Base-by-base conservation (phyloP, 169 alveolate species). In the Plasmodium reichenowi region DNA sequence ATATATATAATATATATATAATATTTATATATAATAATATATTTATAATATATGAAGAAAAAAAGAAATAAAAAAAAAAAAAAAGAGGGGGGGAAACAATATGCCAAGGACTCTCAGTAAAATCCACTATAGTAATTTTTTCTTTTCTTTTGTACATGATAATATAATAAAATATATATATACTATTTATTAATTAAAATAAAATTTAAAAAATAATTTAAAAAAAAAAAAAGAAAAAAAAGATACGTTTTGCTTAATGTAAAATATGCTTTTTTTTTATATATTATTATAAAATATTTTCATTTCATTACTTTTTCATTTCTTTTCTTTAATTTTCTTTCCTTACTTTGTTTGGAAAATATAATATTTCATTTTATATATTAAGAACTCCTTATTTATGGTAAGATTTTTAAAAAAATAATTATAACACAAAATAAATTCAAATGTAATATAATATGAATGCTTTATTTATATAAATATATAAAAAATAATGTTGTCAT, bases 311-410 rank as follows among this genome's bases (percentile, higher is more conserved):
- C 12, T 26, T 47, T 70, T 20, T 0, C 17, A 22, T 22, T 24
- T 24, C 26, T 24, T 24, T 24, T 24, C 26, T 24, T 24, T 64
- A 1, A 20, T 26, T 60, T 15, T 60, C 26, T 70, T 52, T 22
- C 12, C 52, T 47, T 70, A 22, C 2, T 20, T 48, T 22, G 13
- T 3, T 48, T 48, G 45, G 17, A 22, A 43, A 52, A 48, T 48
- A 70, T 70, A 26, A 17, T 70, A 17, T 70, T 20, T 48, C 26
- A n/a, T 48, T 70, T 70, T 24, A 32, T 32, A 32, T 32, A 32
- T 32, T 4, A 13, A 47, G 50, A 56, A 58, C 67, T n/a, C 38
- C 54, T 72, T 24, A 72, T 72, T 72, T 72, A 72, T 72, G 85
- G 85, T 72, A 72, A 72, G 67, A 3, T 7, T 32, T 32, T 32